Base-by-base conservation (phyloP, 1,284 basidiomycete species). In the Marasmius oreades region DNA sequence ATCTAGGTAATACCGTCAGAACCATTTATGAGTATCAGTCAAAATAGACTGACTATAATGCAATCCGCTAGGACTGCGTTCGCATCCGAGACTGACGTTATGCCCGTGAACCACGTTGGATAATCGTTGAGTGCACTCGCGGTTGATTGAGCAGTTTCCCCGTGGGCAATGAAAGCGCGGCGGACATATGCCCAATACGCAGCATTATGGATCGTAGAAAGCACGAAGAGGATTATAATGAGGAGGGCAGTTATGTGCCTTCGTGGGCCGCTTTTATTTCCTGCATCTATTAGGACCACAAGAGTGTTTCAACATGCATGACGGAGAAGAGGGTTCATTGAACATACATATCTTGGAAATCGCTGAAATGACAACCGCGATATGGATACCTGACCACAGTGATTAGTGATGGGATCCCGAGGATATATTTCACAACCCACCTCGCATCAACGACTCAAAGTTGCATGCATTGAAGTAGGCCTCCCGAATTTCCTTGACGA, bases 111-210 rank as follows among this genome's bases (percentile, higher is more conserved):
- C 55, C 48, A 56, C 18, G 22, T 26, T 16, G 48, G 55, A 33
- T 56, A 56, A 12, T 51, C 33, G 28, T 52, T 26, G 26, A 56
- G 50, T 16, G 55, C 55, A 31, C 33, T 46, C 20, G 55, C 55
- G 39, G 37, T 50, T 4, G 48, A 52, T 18, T 51, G 36, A 22
- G 31, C 48, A 7, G 55, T 56, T 23, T 56, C 48, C 16, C 55
- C 55, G 31, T 51, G 47, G 11, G 31, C 55, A 14, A 56, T 51
- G 36, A 56, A 56, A 5, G 55, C 55, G 16, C 55, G 20, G 23
- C 48, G 18, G 14, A 56, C 55, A 52, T 56, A 56, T 22, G 55
- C 55, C 55, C 55, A 56, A 36, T 24, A 56, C n/a, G 47, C 50
- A 18, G 55, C 55, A 23, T 52, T 24, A 31, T 56, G 48, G 10